Evolutionary conservation across 495 filamentous ascomycete species (phyloP), one percentile per base, ranked within the genome.

Genomic region (Aspergillus conjunctus): DNA sequence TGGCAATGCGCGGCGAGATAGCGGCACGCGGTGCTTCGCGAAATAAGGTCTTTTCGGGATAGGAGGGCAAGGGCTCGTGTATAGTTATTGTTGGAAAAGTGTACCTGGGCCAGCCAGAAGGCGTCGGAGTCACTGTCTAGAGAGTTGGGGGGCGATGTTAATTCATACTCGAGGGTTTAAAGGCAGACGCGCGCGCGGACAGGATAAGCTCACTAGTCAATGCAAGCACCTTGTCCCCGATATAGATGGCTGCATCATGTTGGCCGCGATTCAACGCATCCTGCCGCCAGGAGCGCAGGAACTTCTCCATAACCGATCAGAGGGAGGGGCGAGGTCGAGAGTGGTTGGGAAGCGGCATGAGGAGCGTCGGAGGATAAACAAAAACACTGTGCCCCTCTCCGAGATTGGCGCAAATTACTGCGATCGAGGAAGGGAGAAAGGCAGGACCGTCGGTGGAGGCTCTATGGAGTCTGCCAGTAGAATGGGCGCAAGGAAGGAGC

Each of bases 141-240:
- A 44, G 6, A 64, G n/a, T 39, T 55, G 55, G 20, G 14, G n/a
- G 58, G 59, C 43, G 37, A 34, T n/a, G 53, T 60, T 32, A 60
- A 20, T 61, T 37, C 22, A 48, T 26, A 6, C 6, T 32, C 12
- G 30, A 34, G 41, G 33, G 33, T 48, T 45, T 18, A 14, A 6
- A 30, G 41, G 45, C 45, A 17, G 48, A 43, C 15, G 15, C 15
- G 18, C 15, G 18, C 14, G 2, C 14, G 2, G 41, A 10, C 30
- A 65, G 73, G 43, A 46, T 26, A 43, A 54, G 51, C 83, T 61
- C 76, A 98, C 94, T 88, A 34, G 93, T 97, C 67, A 98, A 82
- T 52, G 93, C 93, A 39, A 97, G 81, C 61, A 98, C 81, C 81
- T 99, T 98, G 80, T 99, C 94, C 21, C 91, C 93, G 65, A 98